Conservation (phyloP, 148 eudicot genomes). For the Mesembryanthemum crystallinum region DNA sequence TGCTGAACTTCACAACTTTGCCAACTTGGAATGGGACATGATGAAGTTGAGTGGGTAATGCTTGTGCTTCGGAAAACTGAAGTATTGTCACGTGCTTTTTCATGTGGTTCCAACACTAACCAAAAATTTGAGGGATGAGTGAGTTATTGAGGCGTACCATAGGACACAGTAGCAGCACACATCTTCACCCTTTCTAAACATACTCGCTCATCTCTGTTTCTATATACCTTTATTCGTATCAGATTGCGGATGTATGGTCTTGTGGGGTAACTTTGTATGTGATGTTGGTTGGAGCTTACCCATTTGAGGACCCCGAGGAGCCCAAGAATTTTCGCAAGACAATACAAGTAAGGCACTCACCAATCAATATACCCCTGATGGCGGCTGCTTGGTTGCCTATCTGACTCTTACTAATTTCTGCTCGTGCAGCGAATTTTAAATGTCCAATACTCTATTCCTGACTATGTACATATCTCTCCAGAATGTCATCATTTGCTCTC, state of each 20-base stretch:
- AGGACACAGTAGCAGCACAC: background rate
- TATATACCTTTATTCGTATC: background rate
- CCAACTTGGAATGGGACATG: background rate
- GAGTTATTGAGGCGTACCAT: too few relatives aligned
- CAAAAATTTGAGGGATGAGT: background rate
- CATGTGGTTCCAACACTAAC: background rate
- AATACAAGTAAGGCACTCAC: slow-evolving; percentile 50
- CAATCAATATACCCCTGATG: background rate
- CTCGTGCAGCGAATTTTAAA: slow-evolving; percentile 78
- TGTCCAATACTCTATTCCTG: slow-evolving; percentile 91
- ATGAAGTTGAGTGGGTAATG: background rate
- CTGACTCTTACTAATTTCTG: slow-evolving; percentile 22
- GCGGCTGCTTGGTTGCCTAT: slow-evolving; percentile 13
- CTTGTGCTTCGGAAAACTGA: background rate
- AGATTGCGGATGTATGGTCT: slow-evolving; percentile 98
- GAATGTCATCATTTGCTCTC: slow-evolving; percentile 89
- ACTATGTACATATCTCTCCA: slow-evolving; percentile 80
- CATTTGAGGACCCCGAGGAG: slow-evolving; percentile 92
- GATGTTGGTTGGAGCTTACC: slow-evolving; percentile 93
- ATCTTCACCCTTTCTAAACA: background rate
- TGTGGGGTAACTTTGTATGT: slow-evolving; percentile 93
- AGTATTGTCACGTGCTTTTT: background rate
- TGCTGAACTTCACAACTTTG: background rate
- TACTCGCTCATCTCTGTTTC: background rate
- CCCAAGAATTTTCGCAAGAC: slow-evolving; percentile 89